A percentile compares a stretch with the other conserved stretches of the same genome.
Evolutionary conservation across 768 basidiomycete species (phyloP).

Genomic region (Pseudohyphozyma bogoriensis): DNA sequence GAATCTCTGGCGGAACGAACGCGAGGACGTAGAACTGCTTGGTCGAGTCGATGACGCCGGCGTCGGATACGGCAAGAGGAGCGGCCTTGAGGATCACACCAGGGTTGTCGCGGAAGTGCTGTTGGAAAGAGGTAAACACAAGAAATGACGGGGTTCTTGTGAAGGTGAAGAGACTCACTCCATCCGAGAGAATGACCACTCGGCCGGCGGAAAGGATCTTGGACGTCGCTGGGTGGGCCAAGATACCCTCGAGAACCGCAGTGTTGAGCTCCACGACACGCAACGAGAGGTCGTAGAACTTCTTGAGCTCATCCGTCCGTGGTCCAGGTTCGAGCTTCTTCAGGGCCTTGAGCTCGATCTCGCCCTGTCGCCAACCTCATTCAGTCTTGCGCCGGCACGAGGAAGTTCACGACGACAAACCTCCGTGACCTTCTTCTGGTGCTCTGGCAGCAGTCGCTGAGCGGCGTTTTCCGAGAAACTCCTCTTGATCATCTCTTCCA

Average conservation of each 20-base stretch:
- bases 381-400: neutral
- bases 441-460: conserved; percentile 80
- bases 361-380: conserved; percentile 20
- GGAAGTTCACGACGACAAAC: conserved; percentile 47
- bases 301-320: conserved; percentile 53
- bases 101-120: conserved; percentile 28
- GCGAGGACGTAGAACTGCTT: conserved; percentile 30
- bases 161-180: conserved; percentile 45
- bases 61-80: conserved; percentile 10
- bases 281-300: conserved; percentile 61
- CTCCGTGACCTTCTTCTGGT: conserved; percentile 76
- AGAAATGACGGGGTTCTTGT: too few relatives aligned
- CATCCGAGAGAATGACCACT: conserved; percentile 70
- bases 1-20: conserved; percentile 23
- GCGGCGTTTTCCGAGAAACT: conserved; percentile 98
- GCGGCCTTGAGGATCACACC: conserved; percentile 30
- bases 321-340: conserved; percentile 16
- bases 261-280: conserved; percentile 57
- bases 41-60: conserved; percentile 26
- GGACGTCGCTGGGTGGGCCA: conserved; percentile 52
- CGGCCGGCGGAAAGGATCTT: conserved; percentile 64
- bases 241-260: conserved; percentile 52
- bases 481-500: conserved; percentile 99
- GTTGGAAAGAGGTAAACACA: neutral
- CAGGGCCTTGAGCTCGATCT: conserved; percentile 26